phyloP scores from a whole-genome alignment of 805 yeast genomes.

The Saccharomycopsis schoenii region DNA sequence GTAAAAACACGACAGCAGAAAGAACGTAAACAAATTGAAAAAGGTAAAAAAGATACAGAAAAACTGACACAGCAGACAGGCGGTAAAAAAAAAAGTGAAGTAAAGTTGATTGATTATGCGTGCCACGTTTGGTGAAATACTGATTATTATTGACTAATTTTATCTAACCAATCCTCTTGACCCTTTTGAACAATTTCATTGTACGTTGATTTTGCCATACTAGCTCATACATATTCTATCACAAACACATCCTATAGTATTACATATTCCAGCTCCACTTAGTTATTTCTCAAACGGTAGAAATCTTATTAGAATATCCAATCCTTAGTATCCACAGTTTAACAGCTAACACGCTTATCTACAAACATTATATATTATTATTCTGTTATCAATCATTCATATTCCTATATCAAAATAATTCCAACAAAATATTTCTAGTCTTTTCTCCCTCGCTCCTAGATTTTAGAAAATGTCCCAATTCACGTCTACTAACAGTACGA shows the following conservation, averaged over 20 bases:
- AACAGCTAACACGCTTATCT: not conserved
- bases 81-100: not conserved
- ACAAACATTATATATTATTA: no score
- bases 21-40: not conserved
- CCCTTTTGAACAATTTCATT: not conserved
- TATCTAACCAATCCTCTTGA: not conserved
- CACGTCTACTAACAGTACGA: not conserved
- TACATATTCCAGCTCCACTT: not conserved
- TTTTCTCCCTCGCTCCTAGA: no score
- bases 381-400: not conserved
- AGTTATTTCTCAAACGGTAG: not conserved
- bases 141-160: not conserved
- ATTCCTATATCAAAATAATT: not conserved
- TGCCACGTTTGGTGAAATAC: constrained; percentile 2
- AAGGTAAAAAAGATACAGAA: not conserved
- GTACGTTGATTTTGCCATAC: no score
- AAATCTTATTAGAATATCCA: no score
- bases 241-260: not conserved
- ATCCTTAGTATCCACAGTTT: no score
- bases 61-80: not conserved
- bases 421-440: no score
- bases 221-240: no score
- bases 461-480: no score
- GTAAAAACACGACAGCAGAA: constrained; percentile 2
- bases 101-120: not conserved